Percentiles rank a stretch among this genome's conserved stretches.
Evolutionary conservation across 1,139 yeast genomes (phyloP).

Genomic region (Debaryomyces subglobosus): DNA sequence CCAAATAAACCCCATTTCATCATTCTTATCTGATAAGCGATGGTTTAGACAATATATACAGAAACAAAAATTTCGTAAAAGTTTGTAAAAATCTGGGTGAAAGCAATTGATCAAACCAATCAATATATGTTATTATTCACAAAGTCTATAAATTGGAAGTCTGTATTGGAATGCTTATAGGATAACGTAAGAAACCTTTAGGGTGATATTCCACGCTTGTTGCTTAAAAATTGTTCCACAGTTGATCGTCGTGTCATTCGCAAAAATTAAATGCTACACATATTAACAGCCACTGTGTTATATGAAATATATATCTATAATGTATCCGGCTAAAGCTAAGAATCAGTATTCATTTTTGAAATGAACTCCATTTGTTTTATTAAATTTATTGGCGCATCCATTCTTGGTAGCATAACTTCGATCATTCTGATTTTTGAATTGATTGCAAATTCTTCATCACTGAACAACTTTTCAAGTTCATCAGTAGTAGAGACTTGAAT

Average conservation of each 20-base stretch:
- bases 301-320: neutral
- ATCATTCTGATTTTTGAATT: constrained; percentile 73
- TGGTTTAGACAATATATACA: neutral
- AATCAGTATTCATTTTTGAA: constrained; percentile 1
- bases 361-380: constrained; percentile 21
- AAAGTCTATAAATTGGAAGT: neutral
- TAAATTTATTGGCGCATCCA: constrained; percentile 82
- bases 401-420: constrained; percentile 75
- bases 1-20: constrained; percentile 6
- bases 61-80: neutral
- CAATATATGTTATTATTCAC: neutral
- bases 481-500: constrained; percentile 62
- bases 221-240: neutral
- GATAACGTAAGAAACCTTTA: neutral
- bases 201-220: neutral
- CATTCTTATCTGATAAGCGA: constrained; percentile 8
- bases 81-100: neutral
- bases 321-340: neutral
- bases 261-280: neutral
- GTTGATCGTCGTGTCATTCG: constrained; percentile 3
- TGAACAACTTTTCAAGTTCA: constrained; percentile 64
- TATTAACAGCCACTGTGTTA: neutral
- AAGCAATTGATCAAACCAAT: neutral
- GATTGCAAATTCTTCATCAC: constrained; percentile 54
- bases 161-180: neutral